phyloP scores from a whole-genome alignment of 805 yeast species.

The Schizosaccharomyces pombe region DNA sequence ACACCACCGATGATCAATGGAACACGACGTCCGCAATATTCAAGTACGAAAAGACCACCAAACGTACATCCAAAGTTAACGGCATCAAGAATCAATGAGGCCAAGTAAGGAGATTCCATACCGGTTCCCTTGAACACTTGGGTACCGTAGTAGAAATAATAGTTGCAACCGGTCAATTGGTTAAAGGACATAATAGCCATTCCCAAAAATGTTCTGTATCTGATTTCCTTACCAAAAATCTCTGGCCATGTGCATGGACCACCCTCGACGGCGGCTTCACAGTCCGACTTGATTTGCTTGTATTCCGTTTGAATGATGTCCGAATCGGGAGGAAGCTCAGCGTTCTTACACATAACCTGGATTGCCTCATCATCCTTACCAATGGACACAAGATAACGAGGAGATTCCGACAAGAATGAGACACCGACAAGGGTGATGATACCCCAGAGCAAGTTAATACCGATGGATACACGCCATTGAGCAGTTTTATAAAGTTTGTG shows the following conservation, averaged over 20 bases:
- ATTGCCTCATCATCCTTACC: constrained; percentile 35
- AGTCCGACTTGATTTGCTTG: constrained; percentile 22
- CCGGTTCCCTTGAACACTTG: constrained; percentile 22
- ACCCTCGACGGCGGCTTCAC: constrained; percentile 25
- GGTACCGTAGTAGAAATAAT: constrained; percentile 43
- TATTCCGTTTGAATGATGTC: constrained; percentile 17
- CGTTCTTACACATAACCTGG: constrained; percentile 28
- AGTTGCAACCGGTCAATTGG: constrained; percentile 44
- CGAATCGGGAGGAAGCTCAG: constrained; percentile 10
- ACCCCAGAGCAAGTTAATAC: constrained; percentile 50
- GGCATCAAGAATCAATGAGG: no score
- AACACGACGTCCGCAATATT: constrained; percentile 27
- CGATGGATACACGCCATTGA: no score
- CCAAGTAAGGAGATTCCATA: constrained; percentile 16
- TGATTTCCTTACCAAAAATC: constrained; percentile 22
- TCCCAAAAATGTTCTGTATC: constrained; percentile 19
- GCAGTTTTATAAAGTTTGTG: constrained; percentile 21
- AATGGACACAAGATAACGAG: constrained; percentile 41
- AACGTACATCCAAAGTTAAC: constrained; percentile 32
- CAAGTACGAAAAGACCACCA: constrained; percentile 26
- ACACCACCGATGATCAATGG: constrained; percentile 25
- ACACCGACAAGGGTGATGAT: constrained; percentile 34
- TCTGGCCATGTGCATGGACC: constrained; percentile 31
- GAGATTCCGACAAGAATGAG: constrained; percentile 48
- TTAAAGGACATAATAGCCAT: constrained; percentile 27